Conservation (phyloP, 2,329 filamentous ascomycete genomes). For the Stagonosporopsis vannaccii region DNA sequence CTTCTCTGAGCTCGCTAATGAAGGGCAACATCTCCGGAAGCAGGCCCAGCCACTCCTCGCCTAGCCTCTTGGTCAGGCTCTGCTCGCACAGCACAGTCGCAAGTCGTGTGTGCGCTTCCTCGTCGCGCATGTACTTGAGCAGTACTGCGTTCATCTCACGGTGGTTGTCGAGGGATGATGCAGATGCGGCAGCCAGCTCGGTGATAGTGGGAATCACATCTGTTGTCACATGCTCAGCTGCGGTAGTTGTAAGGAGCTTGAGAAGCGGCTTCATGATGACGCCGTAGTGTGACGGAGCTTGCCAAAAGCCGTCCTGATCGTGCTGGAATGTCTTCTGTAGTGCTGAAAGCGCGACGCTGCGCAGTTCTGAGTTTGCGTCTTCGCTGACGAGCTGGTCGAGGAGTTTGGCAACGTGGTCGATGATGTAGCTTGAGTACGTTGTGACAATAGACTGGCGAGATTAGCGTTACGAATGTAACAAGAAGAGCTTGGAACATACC, state of each 20-base stretch:
- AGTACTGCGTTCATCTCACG: conserved; percentile 84
- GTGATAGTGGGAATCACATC: conserved; percentile 75
- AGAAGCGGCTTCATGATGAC: conserved; percentile 74
- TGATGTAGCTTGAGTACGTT: conserved; percentile 83
- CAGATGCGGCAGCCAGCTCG: conserved; percentile 77
- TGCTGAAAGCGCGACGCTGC: conserved; percentile 73
- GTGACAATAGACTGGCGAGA: conserved; percentile 79
- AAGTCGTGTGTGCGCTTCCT: conserved; percentile 74
- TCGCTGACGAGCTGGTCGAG: conserved; percentile 55
- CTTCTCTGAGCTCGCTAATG: conserved; percentile 94
- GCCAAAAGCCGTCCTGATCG: conserved; percentile 96
- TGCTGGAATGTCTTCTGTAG: conserved; percentile 80
- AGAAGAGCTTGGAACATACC: conserved; percentile 44
- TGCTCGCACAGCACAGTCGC: conserved; percentile 85
- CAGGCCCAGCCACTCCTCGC: conserved; percentile 92
- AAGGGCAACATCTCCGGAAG: conserved; percentile 95
- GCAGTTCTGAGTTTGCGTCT: conserved; percentile 65
- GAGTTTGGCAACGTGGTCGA: conserved; percentile 75
- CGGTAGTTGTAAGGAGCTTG: conserved; percentile 60
- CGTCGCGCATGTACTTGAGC: conserved; percentile 78
- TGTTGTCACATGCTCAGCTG: conserved; percentile 51
- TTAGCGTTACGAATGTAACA: background rate
- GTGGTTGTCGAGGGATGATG: conserved; percentile 86
- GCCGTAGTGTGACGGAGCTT: conserved; percentile 84
- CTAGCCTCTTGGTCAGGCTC: conserved; percentile 77